Percentiles rank a stretch among this genome's conserved stretches.
phyloP scores from a whole-genome alignment of 805 yeast species.

The Metschnikowia gruessii region DNA sequence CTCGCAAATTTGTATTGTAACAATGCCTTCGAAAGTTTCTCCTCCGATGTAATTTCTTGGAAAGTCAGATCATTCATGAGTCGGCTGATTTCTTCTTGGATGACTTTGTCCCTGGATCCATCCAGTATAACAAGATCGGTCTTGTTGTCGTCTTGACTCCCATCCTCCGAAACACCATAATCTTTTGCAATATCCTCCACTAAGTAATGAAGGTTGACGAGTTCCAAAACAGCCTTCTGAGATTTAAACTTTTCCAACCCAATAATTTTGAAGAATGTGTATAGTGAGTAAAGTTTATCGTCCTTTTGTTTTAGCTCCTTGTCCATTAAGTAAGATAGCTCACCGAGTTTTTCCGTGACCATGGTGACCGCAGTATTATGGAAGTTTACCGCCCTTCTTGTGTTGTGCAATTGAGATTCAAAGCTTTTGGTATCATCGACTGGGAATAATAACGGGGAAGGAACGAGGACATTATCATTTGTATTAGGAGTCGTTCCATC shows the following conservation, averaged over 20 bases:
- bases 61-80: conserved; percentile 39
- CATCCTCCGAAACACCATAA: conserved; percentile 11
- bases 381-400: conserved; percentile 34
- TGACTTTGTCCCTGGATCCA: conserved; percentile 29
- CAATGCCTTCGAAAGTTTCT: conserved; percentile 25
- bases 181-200: conserved; percentile 27
- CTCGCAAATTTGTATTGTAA: conserved; percentile 11
- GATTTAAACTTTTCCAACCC: conserved; percentile 28
- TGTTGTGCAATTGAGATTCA: conserved; percentile 36
- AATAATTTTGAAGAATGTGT: conserved; percentile 25
- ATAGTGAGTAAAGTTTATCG: conserved; percentile 28
- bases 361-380: conserved; percentile 33
- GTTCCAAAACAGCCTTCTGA: conserved; percentile 27
- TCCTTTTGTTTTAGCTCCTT: conserved; percentile 39
- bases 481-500: conserved; percentile 5
- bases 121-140: conserved; percentile 19
- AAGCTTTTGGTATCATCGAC: conserved; percentile 27
- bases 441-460: conserved; percentile 6
- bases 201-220: conserved; percentile 34
- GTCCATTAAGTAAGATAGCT: conserved; percentile 37
- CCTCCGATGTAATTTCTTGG: conserved; percentile 32
- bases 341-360: conserved; percentile 39
- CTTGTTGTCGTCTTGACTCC: conserved; percentile 9
- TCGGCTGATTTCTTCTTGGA: conserved; percentile 42
- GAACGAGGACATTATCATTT: conserved; percentile 1